Base-by-base conservation (phyloP, 495 filamentous ascomycete genomes). In the Gamarada debralockiae region DNA sequence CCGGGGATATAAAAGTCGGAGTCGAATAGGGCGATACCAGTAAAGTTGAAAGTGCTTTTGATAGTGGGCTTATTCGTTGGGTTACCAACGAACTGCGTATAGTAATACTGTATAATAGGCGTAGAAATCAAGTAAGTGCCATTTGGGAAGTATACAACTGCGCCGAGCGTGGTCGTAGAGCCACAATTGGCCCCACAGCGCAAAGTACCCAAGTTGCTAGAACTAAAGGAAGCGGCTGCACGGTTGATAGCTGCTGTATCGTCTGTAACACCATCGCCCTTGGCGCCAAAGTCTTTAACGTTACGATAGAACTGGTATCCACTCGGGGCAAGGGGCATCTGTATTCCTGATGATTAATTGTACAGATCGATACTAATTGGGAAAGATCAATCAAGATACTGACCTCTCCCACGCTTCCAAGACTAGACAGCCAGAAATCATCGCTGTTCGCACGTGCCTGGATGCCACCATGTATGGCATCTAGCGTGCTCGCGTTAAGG, bases 21-120 rank as follows among this genome's bases (percentile, higher is more conserved):
- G 48, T 73, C 68, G 20, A 70, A 29, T 0, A 68, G 33, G 0
- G 49, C 65, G 5, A 65, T 60, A 5, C 65, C 70, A 3, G 31
- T 44, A 56, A 74, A 73, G 37, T 50, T 64, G 4, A 56, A 22
- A 21, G 77, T 77, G 10, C 83, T 86, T 58, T 86, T 82, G 40
- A 90, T 67, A 1, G 80, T 78, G 6, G 87, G 85, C 17, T 77
- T 29, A 42, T 75, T n/a, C n/a, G n/a, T n/a, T n/a, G n/a, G n/a
- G 70, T 97, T 89, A 49, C 89, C 89, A 3, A 92, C 75, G 34
- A 93, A 74, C 62, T 92, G 88, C 17, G 88, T 88, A 67, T 90
- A 88, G 72, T 92, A 93, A 56, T 78, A 83, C 62, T 87, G 81
- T 12, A 84, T 62, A 52, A 93, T 79, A 2, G 86, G 83, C 59